Evolutionary conservation across 2,329 filamentous ascomycete genomes (phyloP), one percentile per base, ranked within the genome.

Genomic region (Zalaria sp.): DNA sequence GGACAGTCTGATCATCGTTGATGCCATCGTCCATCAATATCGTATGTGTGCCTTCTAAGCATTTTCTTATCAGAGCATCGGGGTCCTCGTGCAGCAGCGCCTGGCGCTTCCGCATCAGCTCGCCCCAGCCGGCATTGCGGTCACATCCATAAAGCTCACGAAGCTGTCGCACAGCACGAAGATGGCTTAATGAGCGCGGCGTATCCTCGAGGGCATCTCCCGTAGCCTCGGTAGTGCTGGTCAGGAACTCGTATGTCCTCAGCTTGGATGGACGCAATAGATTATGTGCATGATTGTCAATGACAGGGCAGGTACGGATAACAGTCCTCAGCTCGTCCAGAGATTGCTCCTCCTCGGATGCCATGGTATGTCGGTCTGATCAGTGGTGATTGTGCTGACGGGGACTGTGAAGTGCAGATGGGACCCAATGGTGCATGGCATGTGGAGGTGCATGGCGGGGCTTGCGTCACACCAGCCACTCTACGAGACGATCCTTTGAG

Each of bases 11-110:
- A 2, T 65, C 63, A 9, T 66, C 63, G 40, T 73, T 70, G 5
- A 89, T 62, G 0, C 83, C 80, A 58, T 91, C 84, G 50, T 91
- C 85, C n/a, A 93, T 71, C 1, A 93, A 67, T 7, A 89, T 67
- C 1, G 73, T 75, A 56, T 88, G 77, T 27, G 84, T 82, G 1
- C 83, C 83, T 8, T 73, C 60, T 4, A 93, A 68, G 51, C 83
- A 91, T 47, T 66, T 68, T 36, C 63, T 66, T 7, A 75, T 67
- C 66, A 86, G 77, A 3, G 60, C 69, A 4, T 75, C 64, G 51
- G 68, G 34, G 58, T 66, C 49, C 18, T 61, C 58, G 26, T 65
- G 55, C 5, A 75, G 57, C 53, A 64, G 64, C 46, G 66, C 62
- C 27, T 62, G 52, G 39, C 72, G 63, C 42, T 69, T 68, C 31